Evolutionary conservation across 208 protist species (phyloP), one percentile per base, ranked within the genome.

Genomic region (Blastocrithidia nonstop): DNA sequence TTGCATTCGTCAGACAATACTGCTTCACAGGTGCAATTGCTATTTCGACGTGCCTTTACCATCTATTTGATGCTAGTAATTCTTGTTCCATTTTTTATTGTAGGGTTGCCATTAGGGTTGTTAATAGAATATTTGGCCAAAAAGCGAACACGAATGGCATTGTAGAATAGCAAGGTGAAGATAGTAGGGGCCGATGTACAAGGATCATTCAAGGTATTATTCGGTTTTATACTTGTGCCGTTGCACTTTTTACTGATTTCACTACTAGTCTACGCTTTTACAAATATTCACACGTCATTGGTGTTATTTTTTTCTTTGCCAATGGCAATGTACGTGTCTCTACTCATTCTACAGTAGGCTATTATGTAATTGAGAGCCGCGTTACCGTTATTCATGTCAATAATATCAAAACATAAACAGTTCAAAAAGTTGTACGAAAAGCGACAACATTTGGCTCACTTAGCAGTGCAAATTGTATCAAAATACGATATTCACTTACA

Each of bases 321-420:
- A n/a, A 87, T 93, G 81, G 71, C 77, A 6, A 80, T 88, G 75
- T 93, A 93, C 63, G 74, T 88, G 22, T 90, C 80, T 22, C 45
- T 93, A 19, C 52, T 93, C 4, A 85, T 88, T 31, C 47, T 87
- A 32, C 77, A 90, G 25, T 78, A 93, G 50, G 79, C 74, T 3
- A 60, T 85, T 19, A 79, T 89, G 61, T 73, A 88, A 54, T 32
- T 88, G 28, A 66, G 78, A 7, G 80, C 80, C 1, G 70, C 85
- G 17, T 56, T 93, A 25, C 85, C 85, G 6, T 64, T 93, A 4
- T 73, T 93, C 41, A 81, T 93, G 71, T 93, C 80, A 15, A 49
- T 93, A 25, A 50, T 85, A 17, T 84, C 77, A 20, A 63, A 76
- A 36, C 83, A 92, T 58, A 84, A 84, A 56, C 77, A 92, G 49